Percentiles rank a stretch among this genome's conserved stretches.
phyloP scores from a whole-genome alignment of 176 grass and related monocot genomes.

The Stipa capillata region DNA sequence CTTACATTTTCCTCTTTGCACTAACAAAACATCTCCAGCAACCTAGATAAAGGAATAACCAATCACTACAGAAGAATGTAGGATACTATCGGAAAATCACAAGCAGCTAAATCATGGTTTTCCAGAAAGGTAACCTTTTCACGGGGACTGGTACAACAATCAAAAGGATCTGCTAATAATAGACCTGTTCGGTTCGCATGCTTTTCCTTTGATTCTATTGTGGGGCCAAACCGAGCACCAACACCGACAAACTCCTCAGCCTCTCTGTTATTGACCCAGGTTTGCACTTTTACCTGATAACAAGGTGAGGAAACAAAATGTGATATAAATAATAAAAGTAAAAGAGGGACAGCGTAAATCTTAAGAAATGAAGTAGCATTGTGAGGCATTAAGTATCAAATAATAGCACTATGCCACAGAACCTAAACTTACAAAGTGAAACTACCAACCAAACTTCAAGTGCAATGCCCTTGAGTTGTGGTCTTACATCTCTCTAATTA shows the following conservation, averaged over 20 bases:
- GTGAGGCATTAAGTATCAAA: not conserved
- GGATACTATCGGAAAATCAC: not conserved
- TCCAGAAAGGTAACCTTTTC: constrained; percentile 47
- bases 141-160: constrained; percentile 50
- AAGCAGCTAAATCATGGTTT: not conserved
- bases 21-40: constrained; percentile 74
- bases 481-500: not conserved
- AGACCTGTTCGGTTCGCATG: constrained; percentile 55
- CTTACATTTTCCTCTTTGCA: constrained; percentile 73
- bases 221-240: constrained; percentile 85
- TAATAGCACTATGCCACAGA: not conserved
- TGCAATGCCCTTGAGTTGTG: not conserved
- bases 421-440: not conserved
- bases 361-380: not conserved
- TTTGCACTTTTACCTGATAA: constrained; percentile 89
- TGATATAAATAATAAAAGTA: not conserved
- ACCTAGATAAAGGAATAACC: constrained; percentile 35
- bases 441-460: not conserved
- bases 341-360: not conserved
- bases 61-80: not conserved
- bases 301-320: constrained; percentile 6
- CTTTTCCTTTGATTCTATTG: constrained; percentile 91
- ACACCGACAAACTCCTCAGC: constrained; percentile 84
- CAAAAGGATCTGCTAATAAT: constrained; percentile 54
- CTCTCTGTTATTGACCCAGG: constrained; percentile 71